A percentile compares a stretch with the other conserved stretches of the same genome.
These are phyloP conservation scores for Ceratocystis huliohia DNA, from an alignment of 2,329 filamentous ascomycete species.

Conservation along the genomic window DNA sequence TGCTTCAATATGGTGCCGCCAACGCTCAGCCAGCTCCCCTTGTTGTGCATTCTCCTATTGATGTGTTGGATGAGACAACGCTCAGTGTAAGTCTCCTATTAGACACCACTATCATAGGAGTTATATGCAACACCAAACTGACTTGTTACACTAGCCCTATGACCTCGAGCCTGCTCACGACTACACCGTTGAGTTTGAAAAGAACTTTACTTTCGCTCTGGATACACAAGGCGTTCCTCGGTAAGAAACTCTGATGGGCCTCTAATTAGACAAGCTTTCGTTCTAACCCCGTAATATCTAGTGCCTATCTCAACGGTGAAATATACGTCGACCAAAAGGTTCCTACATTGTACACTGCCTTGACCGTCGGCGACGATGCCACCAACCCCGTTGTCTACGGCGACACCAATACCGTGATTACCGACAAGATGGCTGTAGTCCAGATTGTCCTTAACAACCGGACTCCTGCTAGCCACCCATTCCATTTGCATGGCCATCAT, in stretches of 20 bases:
- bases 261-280: too few relatives aligned
- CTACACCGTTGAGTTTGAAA: neutral
- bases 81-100: constrained; percentile 33
- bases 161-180: constrained; percentile 41
- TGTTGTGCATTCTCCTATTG: constrained; percentile 40
- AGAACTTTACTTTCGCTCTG: constrained; percentile 43
- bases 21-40: constrained; percentile 23
- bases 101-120: neutral
- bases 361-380: constrained; percentile 40
- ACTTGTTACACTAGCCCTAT: constrained; percentile 33
- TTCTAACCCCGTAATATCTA: neutral
- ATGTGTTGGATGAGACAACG: constrained; percentile 60
- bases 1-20: constrained; percentile 31
- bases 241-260: constrained; percentile 24
- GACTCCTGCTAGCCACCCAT: constrained; percentile 38
- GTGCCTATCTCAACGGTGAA: constrained; percentile 13
- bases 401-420: constrained; percentile 32
- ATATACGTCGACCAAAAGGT: constrained; percentile 58
- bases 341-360: constrained; percentile 58
- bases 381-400: constrained; percentile 34
- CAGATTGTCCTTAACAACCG: constrained; percentile 41
- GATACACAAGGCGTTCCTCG: constrained; percentile 51
- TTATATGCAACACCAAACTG: neutral
- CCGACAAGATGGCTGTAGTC: constrained; percentile 31
- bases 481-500: constrained; percentile 44